Evolutionary conservation across 1,284 basidiomycete genomes (phyloP).

Genomic region (Malassezia brasiliensis): DNA sequence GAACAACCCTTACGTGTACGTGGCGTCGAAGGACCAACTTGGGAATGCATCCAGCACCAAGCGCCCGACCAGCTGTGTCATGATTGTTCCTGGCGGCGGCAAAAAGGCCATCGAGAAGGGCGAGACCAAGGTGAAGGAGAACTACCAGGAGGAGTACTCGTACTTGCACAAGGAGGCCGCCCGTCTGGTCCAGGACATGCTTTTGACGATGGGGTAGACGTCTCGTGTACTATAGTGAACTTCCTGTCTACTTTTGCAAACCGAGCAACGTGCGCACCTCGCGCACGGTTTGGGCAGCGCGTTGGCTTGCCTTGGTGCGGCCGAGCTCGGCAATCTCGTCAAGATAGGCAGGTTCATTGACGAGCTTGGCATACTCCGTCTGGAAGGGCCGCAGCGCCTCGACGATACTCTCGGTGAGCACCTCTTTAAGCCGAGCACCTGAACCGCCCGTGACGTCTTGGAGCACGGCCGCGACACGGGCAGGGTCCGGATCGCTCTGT

Average conservation of each 20-base stretch:
- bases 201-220: constrained; percentile 2
- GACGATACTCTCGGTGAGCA: constrained; percentile 64
- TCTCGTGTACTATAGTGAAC: constrained; percentile 8
- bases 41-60: constrained; percentile 93
- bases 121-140: constrained; percentile 56
- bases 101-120: constrained; percentile 61
- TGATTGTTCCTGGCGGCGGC: constrained; percentile 57
- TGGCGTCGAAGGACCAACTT: constrained; percentile 58
- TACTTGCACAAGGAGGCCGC: constrained; percentile 67
- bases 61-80: constrained; percentile 92
- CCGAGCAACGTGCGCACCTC: constrained; percentile 64
- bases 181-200: constrained; percentile 12
- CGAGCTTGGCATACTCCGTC: constrained; percentile 60
- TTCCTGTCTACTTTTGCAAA: constrained; percentile 44
- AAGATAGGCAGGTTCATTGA: constrained; percentile 59
- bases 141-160: constrained; percentile 72
- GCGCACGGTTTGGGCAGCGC: constrained; percentile 59
- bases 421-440: constrained; percentile 63
- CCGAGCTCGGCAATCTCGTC: constrained; percentile 60
- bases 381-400: constrained; percentile 63
- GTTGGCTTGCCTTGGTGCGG: constrained; percentile 57
- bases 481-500: neutral
- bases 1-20: constrained; percentile 74
- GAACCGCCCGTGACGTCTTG: constrained; percentile 51
- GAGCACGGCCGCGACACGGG: constrained; percentile 53